Base-by-base conservation (phyloP, 768 basidiomycete species). In the Trametes maxima region DNA sequence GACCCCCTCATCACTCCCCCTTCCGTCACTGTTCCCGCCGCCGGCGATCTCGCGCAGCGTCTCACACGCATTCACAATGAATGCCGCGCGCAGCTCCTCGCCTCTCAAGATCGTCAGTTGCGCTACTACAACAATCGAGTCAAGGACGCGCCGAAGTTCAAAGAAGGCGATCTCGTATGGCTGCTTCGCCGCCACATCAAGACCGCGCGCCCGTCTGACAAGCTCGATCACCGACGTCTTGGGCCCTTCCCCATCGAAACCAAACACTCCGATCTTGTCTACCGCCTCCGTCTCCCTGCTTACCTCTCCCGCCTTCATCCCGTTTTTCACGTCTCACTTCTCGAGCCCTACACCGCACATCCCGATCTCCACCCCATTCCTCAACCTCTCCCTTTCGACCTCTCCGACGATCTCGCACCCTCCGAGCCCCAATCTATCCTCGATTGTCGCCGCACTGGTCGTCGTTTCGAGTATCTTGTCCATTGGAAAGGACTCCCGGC, bases 161-260 rank as follows among this genome's bases (percentile, higher is more conserved):
- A 74, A 48, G 66, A 65, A 13, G 76, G 69, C 47, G 67, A 78
- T 19, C 63, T 72, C 2, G 77, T 79, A 12, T 79, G 77, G 76
- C 62, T 79, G 2, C 68, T 77, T 2, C 67, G 68, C 10, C 67
- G 67, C 24, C 75, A 80, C 61, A 77, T 80, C 65, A 70, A 70
- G 28, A 79, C 79, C 12, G 75, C 70, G n/a, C 69, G 76, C 8
- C 79, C 79, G 1, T 75, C 76, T 7, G 57, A 68, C 39, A 81
- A 81, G 64, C 76, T 81, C 65, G 52, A 53, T 36, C 52, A 53
- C 28, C 52, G 52, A 22, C 52, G 52, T 19, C 52, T 53, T 14
- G 52, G 52, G 5, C 52, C 52, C 17, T 53, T 53, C 40, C 52
- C 52, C 24, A 28, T 53, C n/a, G 52, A 53, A 14, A 21, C 52